A percentile compares a stretch with the other conserved stretches of the same genome.
phyloP scores from a whole-genome alignment of 1,139 yeast genomes.

The Magnusiomyces ingens region DNA sequence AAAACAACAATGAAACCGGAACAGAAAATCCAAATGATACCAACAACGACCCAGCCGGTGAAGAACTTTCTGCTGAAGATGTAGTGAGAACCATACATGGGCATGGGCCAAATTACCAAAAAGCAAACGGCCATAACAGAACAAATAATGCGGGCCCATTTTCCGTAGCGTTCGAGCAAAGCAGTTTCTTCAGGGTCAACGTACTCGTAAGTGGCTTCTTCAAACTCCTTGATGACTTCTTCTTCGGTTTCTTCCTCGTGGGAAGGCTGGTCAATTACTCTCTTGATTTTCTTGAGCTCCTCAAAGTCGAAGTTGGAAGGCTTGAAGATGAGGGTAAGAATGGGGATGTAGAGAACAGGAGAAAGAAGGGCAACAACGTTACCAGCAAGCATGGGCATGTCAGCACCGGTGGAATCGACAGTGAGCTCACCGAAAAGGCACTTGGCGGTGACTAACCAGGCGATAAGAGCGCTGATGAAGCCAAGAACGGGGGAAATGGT shows the following conservation, averaged over 20 bases:
- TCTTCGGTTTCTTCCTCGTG: conserved; percentile 13
- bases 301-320: conserved; percentile 74
- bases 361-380: conserved; percentile 74
- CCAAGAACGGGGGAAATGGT: conserved; percentile 44
- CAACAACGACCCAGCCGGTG: conserved; percentile 39
- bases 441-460: conserved; percentile 45
- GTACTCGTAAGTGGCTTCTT: conserved; percentile 12
- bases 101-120: conserved; percentile 42
- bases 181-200: conserved; percentile 16
- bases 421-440: conserved; percentile 38
- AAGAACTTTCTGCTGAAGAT: conserved; percentile 39
- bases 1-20: conserved; percentile 46
- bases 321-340: conserved; percentile 49
- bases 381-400: conserved; percentile 80
- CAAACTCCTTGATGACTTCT: conserved; percentile 10
- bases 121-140: conserved; percentile 30
- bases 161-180: conserved; percentile 16
- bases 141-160: conserved; percentile 30
- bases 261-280: conserved; percentile 19
- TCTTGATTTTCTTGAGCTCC: conserved; percentile 43
- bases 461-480: conserved; percentile 39
- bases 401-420: conserved; percentile 62
- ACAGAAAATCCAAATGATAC: conserved; percentile 38
- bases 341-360: conserved; percentile 63
- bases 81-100: conserved; percentile 40